These are phyloP conservation scores for Cytospora mali DNA, from an alignment of 2,329 filamentous ascomycete species.

Conservation along the genomic window DNA sequence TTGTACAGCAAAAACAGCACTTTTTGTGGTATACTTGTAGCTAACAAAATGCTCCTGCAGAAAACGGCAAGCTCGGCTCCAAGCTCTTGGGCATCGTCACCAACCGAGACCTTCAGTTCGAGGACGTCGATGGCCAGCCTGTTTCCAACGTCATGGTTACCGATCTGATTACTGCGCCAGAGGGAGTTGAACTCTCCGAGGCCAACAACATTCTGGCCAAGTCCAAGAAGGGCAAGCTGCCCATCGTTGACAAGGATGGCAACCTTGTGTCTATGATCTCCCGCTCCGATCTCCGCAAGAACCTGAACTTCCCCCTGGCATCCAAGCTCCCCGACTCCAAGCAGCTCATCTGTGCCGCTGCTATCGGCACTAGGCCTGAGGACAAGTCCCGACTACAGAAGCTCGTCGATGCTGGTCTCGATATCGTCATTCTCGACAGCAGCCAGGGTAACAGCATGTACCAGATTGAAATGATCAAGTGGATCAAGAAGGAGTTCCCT, in stretches of 20 bases:
- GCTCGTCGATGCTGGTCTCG: conserved; percentile 91
- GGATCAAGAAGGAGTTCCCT: conserved; percentile 85
- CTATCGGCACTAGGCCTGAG: conserved; percentile 91
- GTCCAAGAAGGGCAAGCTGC: conserved; percentile 98
- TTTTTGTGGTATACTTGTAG: conserved; percentile 27
- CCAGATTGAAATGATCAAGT: conserved; percentile 98
- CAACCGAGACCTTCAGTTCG: conserved; percentile 97
- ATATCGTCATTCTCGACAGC: conserved; percentile 93
- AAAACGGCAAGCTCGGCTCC: conserved; percentile 88
- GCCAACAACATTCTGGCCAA: conserved; percentile 91
- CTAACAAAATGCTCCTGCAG: conserved; percentile 56
- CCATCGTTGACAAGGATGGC: conserved; percentile 80
- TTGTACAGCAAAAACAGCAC: background rate
- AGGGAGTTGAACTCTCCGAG: conserved; percentile 81
- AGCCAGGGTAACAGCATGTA: conserved; percentile 98
- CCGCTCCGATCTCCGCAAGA: conserved; percentile 96
- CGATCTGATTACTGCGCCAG: conserved; percentile 83
- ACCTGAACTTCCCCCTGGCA: conserved; percentile 92
- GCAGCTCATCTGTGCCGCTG: conserved; percentile 93
- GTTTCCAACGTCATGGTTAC: conserved; percentile 94
- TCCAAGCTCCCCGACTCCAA: conserved; percentile 97
- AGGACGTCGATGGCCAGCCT: conserved; percentile 70
- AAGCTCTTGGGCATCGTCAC: conserved; percentile 98
- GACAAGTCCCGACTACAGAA: conserved; percentile 85
- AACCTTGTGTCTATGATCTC: conserved; percentile 93